Conservation (phyloP, 2,329 filamentous ascomycete species). For the Coniochaeta sp. region DNA sequence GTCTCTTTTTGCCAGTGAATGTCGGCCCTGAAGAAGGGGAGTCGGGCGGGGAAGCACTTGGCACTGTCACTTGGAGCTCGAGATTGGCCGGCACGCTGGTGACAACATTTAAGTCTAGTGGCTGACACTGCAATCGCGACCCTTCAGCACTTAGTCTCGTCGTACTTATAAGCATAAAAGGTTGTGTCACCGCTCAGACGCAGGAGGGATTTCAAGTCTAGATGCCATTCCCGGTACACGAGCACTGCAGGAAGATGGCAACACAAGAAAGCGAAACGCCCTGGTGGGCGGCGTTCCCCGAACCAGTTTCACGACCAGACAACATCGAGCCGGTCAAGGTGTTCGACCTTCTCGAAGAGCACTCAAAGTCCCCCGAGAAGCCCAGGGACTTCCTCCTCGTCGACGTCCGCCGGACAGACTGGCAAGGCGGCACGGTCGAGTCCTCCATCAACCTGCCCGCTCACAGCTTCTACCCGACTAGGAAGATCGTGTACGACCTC, state of each 20-base stretch:
- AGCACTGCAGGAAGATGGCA: conserved; percentile 16
- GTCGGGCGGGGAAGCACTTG: neutral
- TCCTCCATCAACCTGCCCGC: conserved; percentile 52
- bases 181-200: neutral
- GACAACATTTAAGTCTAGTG: too few species aligned
- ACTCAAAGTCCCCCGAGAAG: conserved; percentile 21
- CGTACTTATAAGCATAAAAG: neutral
- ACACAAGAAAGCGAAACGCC: conserved; percentile 14
- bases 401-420: conserved; percentile 46
- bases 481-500: conserved; percentile 39
- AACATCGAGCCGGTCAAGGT: conserved; percentile 32
- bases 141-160: too few species aligned
- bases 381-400: conserved; percentile 37
- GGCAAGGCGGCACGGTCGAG: conserved; percentile 52
- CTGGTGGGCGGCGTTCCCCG: conserved; percentile 36
- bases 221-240: conserved; percentile 11
- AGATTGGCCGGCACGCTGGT: neutral
- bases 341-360: conserved; percentile 30
- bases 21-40: too few species aligned
- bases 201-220: neutral
- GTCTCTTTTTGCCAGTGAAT: too few species aligned
- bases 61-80: neutral
- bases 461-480: conserved; percentile 44
- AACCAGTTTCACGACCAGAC: conserved; percentile 29
- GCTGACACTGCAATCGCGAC: neutral